Conservation (phyloP, 805 yeast genomes). For the Barnettozyma botsteinii region DNA sequence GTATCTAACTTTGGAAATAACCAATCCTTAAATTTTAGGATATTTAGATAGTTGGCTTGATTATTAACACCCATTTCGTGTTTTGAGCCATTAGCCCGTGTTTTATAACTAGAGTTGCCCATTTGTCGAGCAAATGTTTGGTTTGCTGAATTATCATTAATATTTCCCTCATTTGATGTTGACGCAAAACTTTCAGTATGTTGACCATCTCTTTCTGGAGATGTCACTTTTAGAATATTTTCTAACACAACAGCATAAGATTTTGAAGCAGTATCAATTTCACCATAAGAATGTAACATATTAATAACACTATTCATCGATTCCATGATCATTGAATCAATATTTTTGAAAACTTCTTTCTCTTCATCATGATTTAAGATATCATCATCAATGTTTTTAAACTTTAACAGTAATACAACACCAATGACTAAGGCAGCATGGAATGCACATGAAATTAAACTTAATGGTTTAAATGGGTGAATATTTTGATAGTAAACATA, state of each 20-base stretch:
- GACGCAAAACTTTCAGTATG: no score
- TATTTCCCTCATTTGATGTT: not conserved
- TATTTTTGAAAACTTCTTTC: constrained; percentile 11
- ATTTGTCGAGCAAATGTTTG: not conserved
- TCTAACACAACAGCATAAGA: constrained; percentile 15
- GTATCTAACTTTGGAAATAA: constrained; percentile 17
- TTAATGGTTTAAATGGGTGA: constrained; percentile 33
- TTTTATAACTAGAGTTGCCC: not conserved
- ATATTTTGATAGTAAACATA: constrained; percentile 23
- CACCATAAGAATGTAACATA: constrained; percentile 17
- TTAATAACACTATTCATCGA: constrained; percentile 20
- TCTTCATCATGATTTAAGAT: constrained; percentile 14
- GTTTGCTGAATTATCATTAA: not conserved
- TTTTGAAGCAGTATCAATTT: constrained; percentile 17
- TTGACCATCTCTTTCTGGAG: not conserved
- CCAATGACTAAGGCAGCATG: constrained; percentile 35
- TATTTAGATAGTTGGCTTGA: constrained; percentile 19
- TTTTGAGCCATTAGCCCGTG: no score
- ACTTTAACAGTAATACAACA: constrained; percentile 23
- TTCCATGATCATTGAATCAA: constrained; percentile 12
- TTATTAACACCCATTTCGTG: no score
- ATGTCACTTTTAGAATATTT: constrained; percentile 17
- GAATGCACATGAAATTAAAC: constrained; percentile 29
- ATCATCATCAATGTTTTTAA: constrained; percentile 17
- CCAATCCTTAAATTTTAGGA: constrained; percentile 24